Percentiles rank a stretch among this genome's conserved stretches.
Conservation (phyloP, 1,139 yeast genomes). For the Hanseniaspora sp. region DNA sequence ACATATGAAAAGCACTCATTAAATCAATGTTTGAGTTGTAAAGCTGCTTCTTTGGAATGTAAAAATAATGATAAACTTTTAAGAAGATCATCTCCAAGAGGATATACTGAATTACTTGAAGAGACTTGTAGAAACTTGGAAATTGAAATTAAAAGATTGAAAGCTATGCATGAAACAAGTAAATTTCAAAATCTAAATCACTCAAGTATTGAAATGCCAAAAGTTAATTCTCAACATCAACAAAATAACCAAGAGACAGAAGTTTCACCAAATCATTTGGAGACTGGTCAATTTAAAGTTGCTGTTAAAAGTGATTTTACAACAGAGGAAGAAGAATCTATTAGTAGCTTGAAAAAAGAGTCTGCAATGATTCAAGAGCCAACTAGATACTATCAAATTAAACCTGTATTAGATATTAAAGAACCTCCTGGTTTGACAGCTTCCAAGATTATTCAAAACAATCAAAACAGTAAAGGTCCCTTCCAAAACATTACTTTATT, state of each 20-base stretch:
- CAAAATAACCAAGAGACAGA: not conserved
- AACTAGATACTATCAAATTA: not conserved
- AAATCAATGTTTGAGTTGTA: slow-evolving; percentile 49
- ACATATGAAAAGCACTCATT: slow-evolving; percentile 29
- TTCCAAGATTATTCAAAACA: slow-evolving; percentile 37
- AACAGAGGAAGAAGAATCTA: not conserved
- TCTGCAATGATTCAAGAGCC: not conserved
- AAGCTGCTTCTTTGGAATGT: slow-evolving; percentile 59
- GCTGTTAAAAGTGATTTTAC: slow-evolving; percentile 5
- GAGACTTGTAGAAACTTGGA: slow-evolving; percentile 52
- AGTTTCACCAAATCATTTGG: slow-evolving; percentile 1
- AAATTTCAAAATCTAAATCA: not conserved
- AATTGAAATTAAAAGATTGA: slow-evolving; percentile 42
- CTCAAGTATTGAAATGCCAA: too few relatives aligned
- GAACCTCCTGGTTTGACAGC: slow-evolving; percentile 78
- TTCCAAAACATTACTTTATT: slow-evolving; percentile 45
- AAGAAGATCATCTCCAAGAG: slow-evolving; percentile 61
- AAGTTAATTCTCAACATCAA: too few relatives aligned
- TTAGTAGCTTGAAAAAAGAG: not conserved
- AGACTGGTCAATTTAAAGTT: slow-evolving; percentile 10
- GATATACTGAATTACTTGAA: slow-evolving; percentile 62
- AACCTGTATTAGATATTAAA: slow-evolving; percentile 38
- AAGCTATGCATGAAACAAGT: slow-evolving; percentile 31
- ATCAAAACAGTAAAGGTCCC: slow-evolving; percentile 41
- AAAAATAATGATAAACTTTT: slow-evolving; percentile 61